Evolutionary conservation across 1,139 yeast species (phyloP).

Genomic region (Zygosaccharomyces pseudobailii): DNA sequence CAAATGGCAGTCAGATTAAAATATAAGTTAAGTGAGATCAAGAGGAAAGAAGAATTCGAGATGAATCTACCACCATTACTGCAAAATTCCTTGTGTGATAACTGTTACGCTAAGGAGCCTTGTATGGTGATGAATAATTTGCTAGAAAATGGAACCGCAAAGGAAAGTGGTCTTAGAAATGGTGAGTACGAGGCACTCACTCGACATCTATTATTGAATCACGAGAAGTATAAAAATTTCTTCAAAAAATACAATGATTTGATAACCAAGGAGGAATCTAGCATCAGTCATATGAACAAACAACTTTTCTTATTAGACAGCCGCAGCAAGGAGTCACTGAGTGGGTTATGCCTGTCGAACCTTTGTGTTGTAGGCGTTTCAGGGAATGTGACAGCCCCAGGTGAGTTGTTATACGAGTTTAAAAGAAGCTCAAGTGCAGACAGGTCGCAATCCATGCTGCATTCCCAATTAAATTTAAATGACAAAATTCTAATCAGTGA

Average conservation of each 20-base stretch:
- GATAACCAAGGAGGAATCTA: conserved; percentile 69
- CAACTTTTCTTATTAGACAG: conserved; percentile 60
- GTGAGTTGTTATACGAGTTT: conserved; percentile 46
- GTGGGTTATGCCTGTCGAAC: conserved; percentile 54
- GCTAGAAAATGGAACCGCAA: conserved; percentile 50
- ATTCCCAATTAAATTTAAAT: conserved; percentile 44
- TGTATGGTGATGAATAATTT: conserved; percentile 70
- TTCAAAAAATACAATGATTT: conserved; percentile 69
- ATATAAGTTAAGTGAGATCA: conserved; percentile 40
- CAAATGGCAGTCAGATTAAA: conserved; percentile 56
- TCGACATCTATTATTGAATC: conserved; percentile 42
- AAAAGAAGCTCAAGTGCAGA: conserved; percentile 31
- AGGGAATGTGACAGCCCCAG: conserved; percentile 29
- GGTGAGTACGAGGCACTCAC: conserved; percentile 48
- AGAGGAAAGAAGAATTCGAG: conserved; percentile 3
- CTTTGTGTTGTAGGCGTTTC: conserved; percentile 39
- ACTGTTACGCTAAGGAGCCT: conserved; percentile 54
- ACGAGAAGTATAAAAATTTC: conserved; percentile 39
- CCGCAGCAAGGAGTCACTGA: conserved; percentile 50
- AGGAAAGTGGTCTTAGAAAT: conserved; percentile 42
- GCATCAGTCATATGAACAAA: conserved; percentile 47
- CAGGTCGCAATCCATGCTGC: conserved; percentile 30
- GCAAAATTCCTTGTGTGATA: conserved; percentile 56
- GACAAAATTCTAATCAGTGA: conserved; percentile 73
- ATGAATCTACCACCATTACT: conserved; percentile 55